Evolutionary conservation across 148 eudicot species (phyloP).

Genomic region (Gaultheria prostrata): DNA sequence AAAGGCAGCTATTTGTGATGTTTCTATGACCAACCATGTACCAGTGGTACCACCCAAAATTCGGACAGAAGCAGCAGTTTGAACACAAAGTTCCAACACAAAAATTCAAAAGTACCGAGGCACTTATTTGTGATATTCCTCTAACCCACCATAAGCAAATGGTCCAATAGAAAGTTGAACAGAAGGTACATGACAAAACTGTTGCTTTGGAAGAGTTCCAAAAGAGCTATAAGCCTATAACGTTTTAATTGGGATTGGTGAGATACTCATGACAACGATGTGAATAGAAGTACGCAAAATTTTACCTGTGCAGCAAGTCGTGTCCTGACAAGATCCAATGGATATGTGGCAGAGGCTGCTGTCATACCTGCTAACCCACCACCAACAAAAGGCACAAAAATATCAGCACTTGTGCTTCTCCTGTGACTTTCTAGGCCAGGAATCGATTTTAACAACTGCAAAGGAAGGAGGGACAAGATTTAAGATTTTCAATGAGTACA

Average conservation of each 20-base stretch:
- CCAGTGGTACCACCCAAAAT: neutral
- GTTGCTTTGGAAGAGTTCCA: neutral
- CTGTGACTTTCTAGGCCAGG: constrained; percentile 45
- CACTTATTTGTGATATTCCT: no score
- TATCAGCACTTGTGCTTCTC: constrained; percentile 35
- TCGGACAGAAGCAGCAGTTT: no score
- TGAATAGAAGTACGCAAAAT: neutral
- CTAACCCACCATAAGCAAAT: no score
- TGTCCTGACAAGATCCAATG: constrained; percentile 56
- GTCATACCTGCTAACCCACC: constrained; percentile 91
- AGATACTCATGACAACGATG: neutral
- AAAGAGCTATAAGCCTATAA: neutral
- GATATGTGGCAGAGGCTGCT: constrained; percentile 62
- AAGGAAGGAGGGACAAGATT: constrained; percentile 7
- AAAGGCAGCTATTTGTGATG: neutral
- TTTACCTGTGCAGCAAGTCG: constrained; percentile 57
- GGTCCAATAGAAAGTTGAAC: neutral
- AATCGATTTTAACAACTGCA: constrained; percentile 50
- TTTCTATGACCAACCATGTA: neutral
- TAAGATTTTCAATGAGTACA: neutral
- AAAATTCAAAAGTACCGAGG: no score
- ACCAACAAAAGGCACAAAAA: constrained; percentile 57
- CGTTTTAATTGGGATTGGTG: neutral
- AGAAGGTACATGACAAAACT: neutral
- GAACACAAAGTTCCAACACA: no score